These are phyloP conservation scores for Diophrys appendiculata DNA, from an alignment of 73 alveolate genomes.

Conservation along the genomic window DNA sequence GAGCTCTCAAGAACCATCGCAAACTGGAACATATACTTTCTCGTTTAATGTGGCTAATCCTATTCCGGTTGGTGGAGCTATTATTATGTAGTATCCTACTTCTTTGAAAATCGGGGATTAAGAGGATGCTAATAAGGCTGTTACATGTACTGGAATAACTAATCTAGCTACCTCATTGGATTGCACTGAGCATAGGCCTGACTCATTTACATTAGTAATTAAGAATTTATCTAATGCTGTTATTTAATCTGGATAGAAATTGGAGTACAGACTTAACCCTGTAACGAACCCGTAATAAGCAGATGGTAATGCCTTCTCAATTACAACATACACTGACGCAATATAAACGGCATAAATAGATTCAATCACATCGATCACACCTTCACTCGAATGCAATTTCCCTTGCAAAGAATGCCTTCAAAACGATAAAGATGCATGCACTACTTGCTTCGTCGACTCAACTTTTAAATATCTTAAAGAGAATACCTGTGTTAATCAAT, in stretches of 20 bases:
- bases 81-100: too few species aligned
- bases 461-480: background rate
- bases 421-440: conserved; percentile 3
- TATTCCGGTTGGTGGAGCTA: conserved; percentile 5
- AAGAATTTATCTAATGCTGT: too few species aligned
- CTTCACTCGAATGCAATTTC: conserved; percentile 1
- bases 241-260: too few species aligned
- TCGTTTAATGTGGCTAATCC: background rate
- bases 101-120: too few species aligned
- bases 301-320: background rate
- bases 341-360: background rate
- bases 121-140: too few species aligned
- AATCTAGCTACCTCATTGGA: too few species aligned
- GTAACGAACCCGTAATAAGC: background rate
- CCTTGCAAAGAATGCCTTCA: background rate
- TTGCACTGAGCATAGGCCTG: too few species aligned
- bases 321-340: background rate
- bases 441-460: background rate
- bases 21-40: too few species aligned
- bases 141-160: too few species aligned
- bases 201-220: too few species aligned
- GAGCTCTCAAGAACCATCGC: too few species aligned
- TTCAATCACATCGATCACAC: background rate
- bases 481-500: background rate
- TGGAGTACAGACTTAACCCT: background rate